Conservation (phyloP, 352 stramenopile species). For the Pythium guiyangense region DNA sequence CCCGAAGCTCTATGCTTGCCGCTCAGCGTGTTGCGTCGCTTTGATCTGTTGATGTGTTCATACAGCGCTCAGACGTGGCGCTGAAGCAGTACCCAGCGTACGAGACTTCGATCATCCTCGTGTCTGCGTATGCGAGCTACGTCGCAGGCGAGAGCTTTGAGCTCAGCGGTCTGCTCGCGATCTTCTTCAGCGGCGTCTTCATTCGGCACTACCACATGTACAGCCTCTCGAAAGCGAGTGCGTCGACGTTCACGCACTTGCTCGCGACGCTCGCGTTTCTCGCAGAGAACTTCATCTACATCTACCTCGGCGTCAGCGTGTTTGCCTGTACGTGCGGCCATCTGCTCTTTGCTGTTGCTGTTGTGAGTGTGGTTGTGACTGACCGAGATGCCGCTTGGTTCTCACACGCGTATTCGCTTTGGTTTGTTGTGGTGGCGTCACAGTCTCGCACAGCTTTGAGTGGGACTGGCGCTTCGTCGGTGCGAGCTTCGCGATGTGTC, state of each 20-base stretch:
- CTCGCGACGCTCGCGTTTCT: constrained; percentile 32
- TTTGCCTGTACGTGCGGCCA: constrained; percentile 21
- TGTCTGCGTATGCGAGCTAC: constrained; percentile 39
- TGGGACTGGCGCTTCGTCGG: constrained; percentile 69
- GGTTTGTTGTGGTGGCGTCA: constrained; percentile 40
- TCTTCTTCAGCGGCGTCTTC: constrained; percentile 75
- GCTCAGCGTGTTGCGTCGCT: no score
- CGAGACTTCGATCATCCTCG: constrained; percentile 61
- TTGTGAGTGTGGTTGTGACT: no score
- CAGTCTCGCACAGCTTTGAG: constrained; percentile 34
- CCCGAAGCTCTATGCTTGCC: no score
- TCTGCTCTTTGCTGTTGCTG: no score
- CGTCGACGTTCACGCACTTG: constrained; percentile 32
- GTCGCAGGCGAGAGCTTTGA: constrained; percentile 29
- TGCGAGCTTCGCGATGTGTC: constrained; percentile 33
- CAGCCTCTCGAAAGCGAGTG: constrained; percentile 27
- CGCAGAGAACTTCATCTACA: constrained; percentile 53
- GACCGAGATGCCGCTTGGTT: no score
- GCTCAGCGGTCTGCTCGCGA: constrained; percentile 74
- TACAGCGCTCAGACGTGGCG: constrained; percentile 4
- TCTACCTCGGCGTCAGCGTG: constrained; percentile 43
- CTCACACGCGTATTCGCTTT: no score
- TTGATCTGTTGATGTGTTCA: no score
- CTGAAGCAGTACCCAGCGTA: constrained; percentile 41
- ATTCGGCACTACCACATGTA: constrained; percentile 52